These are phyloP conservation scores for Fusarium miscanthi DNA, from an alignment of 2,329 filamentous ascomycete genomes.

Conservation along the genomic window DNA sequence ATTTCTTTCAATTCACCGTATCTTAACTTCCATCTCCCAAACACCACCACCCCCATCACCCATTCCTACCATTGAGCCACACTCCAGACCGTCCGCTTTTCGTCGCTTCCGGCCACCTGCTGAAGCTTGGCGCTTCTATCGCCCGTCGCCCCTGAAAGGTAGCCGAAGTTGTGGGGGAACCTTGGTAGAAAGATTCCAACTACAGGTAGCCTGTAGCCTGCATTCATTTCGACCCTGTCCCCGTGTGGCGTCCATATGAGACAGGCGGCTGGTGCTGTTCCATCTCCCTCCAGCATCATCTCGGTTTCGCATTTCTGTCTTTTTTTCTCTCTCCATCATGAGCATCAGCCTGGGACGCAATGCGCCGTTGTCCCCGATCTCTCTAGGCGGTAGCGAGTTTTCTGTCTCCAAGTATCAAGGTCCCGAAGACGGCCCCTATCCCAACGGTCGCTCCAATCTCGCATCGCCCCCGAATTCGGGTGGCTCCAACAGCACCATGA, in stretches of 20 bases:
- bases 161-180: slow-evolving; percentile 46
- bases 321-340: slow-evolving; percentile 61
- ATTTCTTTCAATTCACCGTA: slow-evolving; percentile 24
- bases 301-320: slow-evolving; percentile 30
- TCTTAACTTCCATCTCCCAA: neutral
- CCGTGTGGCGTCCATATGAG: slow-evolving; percentile 45
- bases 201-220: slow-evolving; percentile 20
- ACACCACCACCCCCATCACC: neutral
- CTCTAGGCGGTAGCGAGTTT: slow-evolving; percentile 86
- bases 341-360: slow-evolving; percentile 69
- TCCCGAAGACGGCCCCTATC: slow-evolving; percentile 64
- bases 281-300: slow-evolving; percentile 44
- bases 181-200: slow-evolving; percentile 41
- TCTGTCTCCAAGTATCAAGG: slow-evolving; percentile 76
- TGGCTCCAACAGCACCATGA: slow-evolving; percentile 65
- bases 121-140: slow-evolving; percentile 40
- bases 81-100: slow-evolving; percentile 18
- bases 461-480: slow-evolving; percentile 77
- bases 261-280: slow-evolving; percentile 43
- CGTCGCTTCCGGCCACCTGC: slow-evolving; percentile 36
- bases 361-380: slow-evolving; percentile 84
- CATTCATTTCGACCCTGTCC: slow-evolving; percentile 43
- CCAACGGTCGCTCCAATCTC: slow-evolving; percentile 67
- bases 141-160: slow-evolving; percentile 37
- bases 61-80: slow-evolving; percentile 22